A percentile compares a stretch with the other conserved stretches of the same genome.
phyloP scores from a whole-genome alignment of 148 eudicot species.

The Rhododendron ovatum region DNA sequence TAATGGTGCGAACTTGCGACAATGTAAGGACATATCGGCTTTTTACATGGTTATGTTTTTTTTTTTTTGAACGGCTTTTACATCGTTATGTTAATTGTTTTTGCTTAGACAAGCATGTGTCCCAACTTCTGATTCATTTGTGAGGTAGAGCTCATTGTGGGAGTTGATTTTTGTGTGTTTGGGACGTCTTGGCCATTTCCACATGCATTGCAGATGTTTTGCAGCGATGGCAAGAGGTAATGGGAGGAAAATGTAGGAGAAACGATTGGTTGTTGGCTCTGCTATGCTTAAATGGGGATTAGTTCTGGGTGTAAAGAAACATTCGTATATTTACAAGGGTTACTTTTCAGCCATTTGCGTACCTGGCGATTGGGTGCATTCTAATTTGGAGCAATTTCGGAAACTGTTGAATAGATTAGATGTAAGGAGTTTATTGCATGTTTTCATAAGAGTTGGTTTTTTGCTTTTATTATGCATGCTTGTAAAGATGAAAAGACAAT shows the following conservation, averaged over 20 bases:
- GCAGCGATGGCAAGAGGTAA: neutral
- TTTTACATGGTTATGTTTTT: neutral
- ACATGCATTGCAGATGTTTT: neutral
- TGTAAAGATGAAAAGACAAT: neutral
- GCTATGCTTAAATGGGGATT: neutral
- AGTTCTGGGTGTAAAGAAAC: neutral
- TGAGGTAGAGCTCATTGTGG: neutral
- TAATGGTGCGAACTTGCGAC: neutral
- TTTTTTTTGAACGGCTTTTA: neutral
- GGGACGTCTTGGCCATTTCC: neutral
- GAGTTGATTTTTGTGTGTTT: neutral
- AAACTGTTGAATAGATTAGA: neutral
- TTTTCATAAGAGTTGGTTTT: neutral
- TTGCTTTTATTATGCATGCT: neutral
- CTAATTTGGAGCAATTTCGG: neutral
- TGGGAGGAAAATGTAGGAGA: neutral
- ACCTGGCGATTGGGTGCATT: neutral
- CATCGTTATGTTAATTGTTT: neutral
- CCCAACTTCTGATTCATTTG: neutral
- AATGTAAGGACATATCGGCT: neutral
- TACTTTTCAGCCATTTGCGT: neutral
- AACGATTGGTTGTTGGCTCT: neutral
- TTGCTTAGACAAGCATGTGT: neutral
- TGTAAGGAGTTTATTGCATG: neutral
- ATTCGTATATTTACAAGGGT: neutral